Conservation (phyloP, 2,329 filamentous ascomycete species). For the Fusarium sp. region DNA sequence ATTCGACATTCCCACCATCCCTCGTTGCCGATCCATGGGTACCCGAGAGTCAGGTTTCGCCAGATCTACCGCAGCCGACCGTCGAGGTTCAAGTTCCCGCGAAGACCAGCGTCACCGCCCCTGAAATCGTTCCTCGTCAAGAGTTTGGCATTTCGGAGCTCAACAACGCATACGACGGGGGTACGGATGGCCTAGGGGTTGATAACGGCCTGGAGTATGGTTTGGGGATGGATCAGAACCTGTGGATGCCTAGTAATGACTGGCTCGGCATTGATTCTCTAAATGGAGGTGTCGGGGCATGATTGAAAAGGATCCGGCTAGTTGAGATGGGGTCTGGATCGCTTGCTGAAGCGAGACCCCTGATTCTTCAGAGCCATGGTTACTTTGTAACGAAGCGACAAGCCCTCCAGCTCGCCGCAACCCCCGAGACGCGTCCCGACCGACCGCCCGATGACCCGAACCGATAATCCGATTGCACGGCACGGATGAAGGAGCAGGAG, state of each 20-base stretch:
- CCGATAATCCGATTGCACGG: not conserved
- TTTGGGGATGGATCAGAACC: slow-evolving; percentile 55
- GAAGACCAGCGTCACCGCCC: slow-evolving; percentile 29
- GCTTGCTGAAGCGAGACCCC: not conserved
- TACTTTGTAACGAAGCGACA: not conserved
- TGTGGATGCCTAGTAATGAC: slow-evolving; percentile 50
- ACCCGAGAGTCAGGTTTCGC: slow-evolving; percentile 44
- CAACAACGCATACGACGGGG: slow-evolving; percentile 64
- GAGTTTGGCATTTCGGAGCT: slow-evolving; percentile 55
- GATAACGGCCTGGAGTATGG: slow-evolving; percentile 57
- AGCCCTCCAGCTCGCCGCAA: not conserved
- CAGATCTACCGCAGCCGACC: slow-evolving; percentile 37
- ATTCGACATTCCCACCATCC: slow-evolving; percentile 47
- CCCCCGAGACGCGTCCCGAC: not conserved
- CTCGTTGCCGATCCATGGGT: slow-evolving; percentile 46
- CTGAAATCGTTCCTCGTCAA: slow-evolving; percentile 35
- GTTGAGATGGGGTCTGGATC: not conserved
- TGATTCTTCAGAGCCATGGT: slow-evolving; percentile 24
- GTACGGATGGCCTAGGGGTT: slow-evolving; percentile 59
- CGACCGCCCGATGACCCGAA: not conserved
- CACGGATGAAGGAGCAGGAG: not conserved
- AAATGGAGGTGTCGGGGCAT: slow-evolving; percentile 47
- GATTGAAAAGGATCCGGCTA: slow-evolving; percentile 1
- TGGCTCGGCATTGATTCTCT: slow-evolving; percentile 50
- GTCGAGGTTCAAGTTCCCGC: slow-evolving; percentile 27